Conservation (phyloP, 495 filamentous ascomycete genomes). For the Trichocladium uniseriatum region DNA sequence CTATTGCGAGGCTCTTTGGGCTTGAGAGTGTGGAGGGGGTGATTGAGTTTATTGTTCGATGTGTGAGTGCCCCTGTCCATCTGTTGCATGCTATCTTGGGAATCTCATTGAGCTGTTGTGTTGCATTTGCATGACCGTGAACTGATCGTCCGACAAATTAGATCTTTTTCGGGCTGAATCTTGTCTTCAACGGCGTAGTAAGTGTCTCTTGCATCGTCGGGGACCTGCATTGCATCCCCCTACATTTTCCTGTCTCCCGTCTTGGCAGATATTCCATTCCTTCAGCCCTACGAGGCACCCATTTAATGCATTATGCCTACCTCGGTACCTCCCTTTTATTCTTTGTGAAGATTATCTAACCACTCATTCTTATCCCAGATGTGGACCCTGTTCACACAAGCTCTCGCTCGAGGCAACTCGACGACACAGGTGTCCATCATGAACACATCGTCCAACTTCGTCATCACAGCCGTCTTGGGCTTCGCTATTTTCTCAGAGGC, state of each 20-base stretch:
- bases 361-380: constrained; percentile 38
- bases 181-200: constrained; percentile 75
- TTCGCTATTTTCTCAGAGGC: constrained; percentile 31
- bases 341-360: constrained; percentile 10
- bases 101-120: background rate
- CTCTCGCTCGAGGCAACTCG: constrained; percentile 69
- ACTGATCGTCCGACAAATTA: constrained; percentile 25
- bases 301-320: too few species aligned
- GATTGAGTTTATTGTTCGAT: constrained; percentile 58
- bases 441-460: constrained; percentile 89
- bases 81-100: too few species aligned
- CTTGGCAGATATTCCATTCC: background rate
- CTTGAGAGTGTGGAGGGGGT: constrained; percentile 41
- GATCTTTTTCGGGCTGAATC: constrained; percentile 81
- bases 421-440: constrained; percentile 88
- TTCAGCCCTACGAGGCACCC: constrained; percentile 1
- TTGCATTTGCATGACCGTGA: background rate
- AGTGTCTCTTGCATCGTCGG: constrained; percentile 18
- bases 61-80: constrained; percentile 50
- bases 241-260: too few species aligned
- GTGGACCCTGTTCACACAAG: constrained; percentile 84
- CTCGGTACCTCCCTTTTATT: too few species aligned
- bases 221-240: too few species aligned
- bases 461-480: constrained; percentile 81
- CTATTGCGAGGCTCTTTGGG: constrained; percentile 53